Percentiles rank a stretch among this genome's conserved stretches.
Evolutionary conservation across 192 early-diverging fungal genomes (phyloP).

Genomic region (Geranomyces variabilis): DNA sequence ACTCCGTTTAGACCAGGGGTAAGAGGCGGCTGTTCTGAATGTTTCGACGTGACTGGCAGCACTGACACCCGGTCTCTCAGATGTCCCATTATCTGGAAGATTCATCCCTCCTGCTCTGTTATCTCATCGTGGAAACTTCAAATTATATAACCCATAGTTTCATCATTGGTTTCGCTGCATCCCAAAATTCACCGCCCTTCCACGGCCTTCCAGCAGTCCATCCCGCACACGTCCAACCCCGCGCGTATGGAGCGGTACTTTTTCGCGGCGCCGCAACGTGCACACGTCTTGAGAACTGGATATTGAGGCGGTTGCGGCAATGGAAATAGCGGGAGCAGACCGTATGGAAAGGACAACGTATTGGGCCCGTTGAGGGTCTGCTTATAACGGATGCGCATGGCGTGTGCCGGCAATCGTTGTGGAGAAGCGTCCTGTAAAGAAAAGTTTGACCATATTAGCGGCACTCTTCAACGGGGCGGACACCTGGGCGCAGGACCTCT

Average conservation of each 20-base stretch:
- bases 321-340: neutral
- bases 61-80: too few species aligned
- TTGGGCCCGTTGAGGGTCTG: neutral
- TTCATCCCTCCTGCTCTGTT: too few species aligned
- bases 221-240: constrained; percentile 13
- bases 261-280: constrained; percentile 8
- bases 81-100: too few species aligned
- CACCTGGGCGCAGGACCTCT: too few species aligned
- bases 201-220: constrained; percentile 12
- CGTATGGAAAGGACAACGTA: neutral
- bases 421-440: neutral
- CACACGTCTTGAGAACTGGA: neutral
- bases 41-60: too few species aligned
- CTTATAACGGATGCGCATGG: neutral
- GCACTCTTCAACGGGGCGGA: neutral
- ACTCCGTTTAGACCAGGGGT: constrained; percentile 37
- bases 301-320: neutral
- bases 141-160: too few species aligned
- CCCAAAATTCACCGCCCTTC: too few species aligned
- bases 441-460: neutral
- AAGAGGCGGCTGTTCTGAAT: too few species aligned
- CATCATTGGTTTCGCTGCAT: too few species aligned
- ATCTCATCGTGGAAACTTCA: too few species aligned
- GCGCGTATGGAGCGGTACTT: constrained; percentile 15
- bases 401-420: neutral